These are phyloP conservation scores for Trifolium pratense DNA, from an alignment of 306 rosid species.

Conservation along the genomic window DNA sequence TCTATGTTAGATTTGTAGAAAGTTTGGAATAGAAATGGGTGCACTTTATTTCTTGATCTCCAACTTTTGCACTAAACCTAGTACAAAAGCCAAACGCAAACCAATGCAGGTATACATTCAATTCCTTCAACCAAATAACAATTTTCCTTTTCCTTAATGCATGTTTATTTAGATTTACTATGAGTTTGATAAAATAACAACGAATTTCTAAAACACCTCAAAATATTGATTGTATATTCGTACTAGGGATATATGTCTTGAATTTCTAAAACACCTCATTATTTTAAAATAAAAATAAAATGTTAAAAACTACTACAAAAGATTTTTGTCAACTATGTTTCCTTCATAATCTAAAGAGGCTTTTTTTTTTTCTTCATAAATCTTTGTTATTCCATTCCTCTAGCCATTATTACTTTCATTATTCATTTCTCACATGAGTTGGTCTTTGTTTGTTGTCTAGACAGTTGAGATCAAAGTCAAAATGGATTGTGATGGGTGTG, in stretches of 20 bases:
- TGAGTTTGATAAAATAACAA: too few species aligned
- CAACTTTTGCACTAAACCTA: slow-evolving; percentile 65
- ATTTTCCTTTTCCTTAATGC: background rate
- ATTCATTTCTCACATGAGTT: slow-evolving; percentile 17
- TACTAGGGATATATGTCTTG: too few species aligned
- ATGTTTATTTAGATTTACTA: background rate
- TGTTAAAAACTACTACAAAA: too few species aligned
- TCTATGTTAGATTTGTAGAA: slow-evolving; percentile 36
- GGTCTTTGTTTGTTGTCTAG: slow-evolving; percentile 44
- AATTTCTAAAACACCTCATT: too few species aligned
- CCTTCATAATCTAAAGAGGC: background rate
- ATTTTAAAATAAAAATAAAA: too few species aligned
- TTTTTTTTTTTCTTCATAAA: background rate
- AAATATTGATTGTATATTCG: too few species aligned
- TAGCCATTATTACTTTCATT: background rate
- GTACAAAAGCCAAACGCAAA: slow-evolving; percentile 63
- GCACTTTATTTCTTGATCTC: slow-evolving; percentile 75
- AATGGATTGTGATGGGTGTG: slow-evolving; percentile 97
- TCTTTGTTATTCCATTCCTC: background rate
- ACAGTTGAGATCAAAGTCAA: slow-evolving; percentile 85
- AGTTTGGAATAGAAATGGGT: slow-evolving; percentile 58
- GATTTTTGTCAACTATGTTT: background rate
- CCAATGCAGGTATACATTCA: slow-evolving; percentile 83
- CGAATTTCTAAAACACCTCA: too few species aligned
- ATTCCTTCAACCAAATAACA: background rate